Evolutionary conservation across 768 basidiomycete species (phyloP).

Genomic region (Ramaria rubella): DNA sequence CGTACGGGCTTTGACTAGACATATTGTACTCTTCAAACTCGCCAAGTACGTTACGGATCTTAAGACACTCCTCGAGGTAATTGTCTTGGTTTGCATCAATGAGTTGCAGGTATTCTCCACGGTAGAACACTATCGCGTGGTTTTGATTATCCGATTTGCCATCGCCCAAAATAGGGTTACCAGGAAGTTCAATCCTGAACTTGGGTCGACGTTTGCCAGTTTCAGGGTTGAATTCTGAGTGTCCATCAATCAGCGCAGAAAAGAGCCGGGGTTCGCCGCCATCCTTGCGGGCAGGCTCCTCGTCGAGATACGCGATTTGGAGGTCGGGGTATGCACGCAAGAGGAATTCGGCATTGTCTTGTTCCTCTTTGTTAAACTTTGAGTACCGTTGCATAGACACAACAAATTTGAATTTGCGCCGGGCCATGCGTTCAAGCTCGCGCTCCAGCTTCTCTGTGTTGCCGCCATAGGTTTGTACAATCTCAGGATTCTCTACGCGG

Average conservation of each 20-base stretch:
- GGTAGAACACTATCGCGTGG: slow-evolving; percentile 98
- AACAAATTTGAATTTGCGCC: slow-evolving; percentile 96
- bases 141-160: slow-evolving; percentile 99
- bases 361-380: slow-evolving; percentile 99
- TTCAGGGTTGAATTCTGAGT: slow-evolving; percentile 88
- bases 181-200: slow-evolving; percentile 95
- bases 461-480: slow-evolving; percentile 92
- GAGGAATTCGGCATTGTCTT: slow-evolving; percentile 96
- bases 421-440: slow-evolving; percentile 93
- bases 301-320: slow-evolving; percentile 97
- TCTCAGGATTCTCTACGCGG: slow-evolving; percentile 96
- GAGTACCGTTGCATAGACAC: slow-evolving; percentile 99
- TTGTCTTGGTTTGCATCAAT: slow-evolving; percentile 99
- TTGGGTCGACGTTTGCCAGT: slow-evolving; percentile 91
- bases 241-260: slow-evolving; percentile 93
- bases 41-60: slow-evolving; percentile 95
- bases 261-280: slow-evolving; percentile 85
- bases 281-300: slow-evolving; percentile 78
- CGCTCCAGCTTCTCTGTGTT: slow-evolving; percentile 95
- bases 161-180: slow-evolving; percentile 97
- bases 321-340: slow-evolving; percentile 97
- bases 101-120: slow-evolving; percentile 97
- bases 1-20: slow-evolving; percentile 91
- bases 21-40: slow-evolving; percentile 95
- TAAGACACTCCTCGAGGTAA: slow-evolving; percentile 97